Conservation (phyloP, 352 stramenopile genomes). For the Phytophthora melonis region DNA sequence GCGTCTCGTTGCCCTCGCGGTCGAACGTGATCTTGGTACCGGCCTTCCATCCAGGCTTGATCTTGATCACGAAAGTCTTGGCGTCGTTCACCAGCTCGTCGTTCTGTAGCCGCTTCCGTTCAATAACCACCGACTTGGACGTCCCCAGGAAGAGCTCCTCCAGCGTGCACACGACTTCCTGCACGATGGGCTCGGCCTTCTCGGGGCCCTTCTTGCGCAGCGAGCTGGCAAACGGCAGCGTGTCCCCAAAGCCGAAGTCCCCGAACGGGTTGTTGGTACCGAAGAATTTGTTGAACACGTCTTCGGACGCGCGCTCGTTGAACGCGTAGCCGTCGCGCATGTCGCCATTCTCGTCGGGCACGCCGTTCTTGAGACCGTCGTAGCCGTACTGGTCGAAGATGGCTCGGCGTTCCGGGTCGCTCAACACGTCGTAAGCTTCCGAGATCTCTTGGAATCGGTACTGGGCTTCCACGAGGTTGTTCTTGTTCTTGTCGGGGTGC, state of each 20-base stretch:
- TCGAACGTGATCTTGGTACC: conserved; percentile 97
- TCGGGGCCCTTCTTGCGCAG: conserved; percentile 77
- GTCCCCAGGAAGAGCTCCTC: conserved; percentile 92
- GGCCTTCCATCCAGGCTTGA: conserved; percentile 95
- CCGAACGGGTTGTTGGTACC: conserved; percentile 92
- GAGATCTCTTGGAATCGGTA: conserved; percentile 95
- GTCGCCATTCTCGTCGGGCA: conserved; percentile 80
- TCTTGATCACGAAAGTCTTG: conserved; percentile 90
- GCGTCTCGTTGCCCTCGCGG: conserved; percentile 90
- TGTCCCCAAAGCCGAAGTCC: conserved; percentile 92
- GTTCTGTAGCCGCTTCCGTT: conserved; percentile 81
- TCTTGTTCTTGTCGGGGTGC: conserved; percentile 97
- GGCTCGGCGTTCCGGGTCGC: conserved; percentile 89
- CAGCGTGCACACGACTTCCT: conserved; percentile 83
- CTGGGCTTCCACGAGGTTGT: conserved; percentile 86
- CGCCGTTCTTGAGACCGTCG: conserved; percentile 92
- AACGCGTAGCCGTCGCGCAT: conserved; percentile 90
- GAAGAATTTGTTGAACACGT: conserved; percentile 95
- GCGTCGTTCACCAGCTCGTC: conserved; percentile 79
- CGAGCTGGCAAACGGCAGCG: conserved; percentile 82
- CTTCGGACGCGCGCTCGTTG: conserved; percentile 90
- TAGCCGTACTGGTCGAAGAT: conserved; percentile 97
- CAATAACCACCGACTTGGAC: conserved; percentile 91
- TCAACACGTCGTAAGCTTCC: conserved; percentile 95
- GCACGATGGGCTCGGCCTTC: conserved; percentile 78